Base-by-base conservation (phyloP, 2,329 filamentous ascomycete genomes). In the Endocalyx cinctus region DNA sequence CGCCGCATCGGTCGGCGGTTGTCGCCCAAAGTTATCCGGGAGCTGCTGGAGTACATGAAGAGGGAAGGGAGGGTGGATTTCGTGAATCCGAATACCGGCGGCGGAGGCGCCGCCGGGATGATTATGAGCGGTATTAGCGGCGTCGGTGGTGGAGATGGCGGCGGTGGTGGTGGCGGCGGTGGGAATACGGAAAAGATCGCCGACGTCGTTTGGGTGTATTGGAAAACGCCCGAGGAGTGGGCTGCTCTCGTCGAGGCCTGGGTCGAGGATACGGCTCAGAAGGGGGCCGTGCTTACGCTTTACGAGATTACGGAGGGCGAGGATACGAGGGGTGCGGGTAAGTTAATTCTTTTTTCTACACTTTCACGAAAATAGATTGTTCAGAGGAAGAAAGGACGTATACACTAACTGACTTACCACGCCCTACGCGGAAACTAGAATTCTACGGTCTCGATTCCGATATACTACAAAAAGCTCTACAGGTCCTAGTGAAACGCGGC, bases 291-390 rank as follows among this genome's bases (percentile, higher is more conserved):
- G 35, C 62, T 98, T 54, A 98, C 92, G 36, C 69, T 98, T 16
- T 97, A 96, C 60, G 92, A 98, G 66, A 66, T 98, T 51, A 74
- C 79, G 2, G 80, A 96, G 59, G 87, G 90, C n/a, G 90, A 97
- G 53, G 82, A 72, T 18, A 87, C 85, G 3, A 62, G 69, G 37
- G 79, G 76, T 2, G 77, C 82, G 47, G 80, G 82, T 84, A 56
- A 47, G 69, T 63, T 18, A 8, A 8, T 11, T 20, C 13, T 35
- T 39, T 18, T 15, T 31, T n/a, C 4, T n/a, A n/a, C n/a, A n/a
- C n/a, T n/a, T n/a, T n/a, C n/a, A n/a, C n/a, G n/a, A n/a, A n/a
- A n/a, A n/a, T n/a, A n/a, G n/a, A n/a, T n/a, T n/a, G n/a, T n/a
- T n/a, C n/a, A n/a, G n/a, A n/a, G n/a, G n/a, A n/a, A n/a, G n/a